Evolutionary conservation across 169 alveolate species (phyloP).

Genomic region (Plasmodium billcollinsi): DNA sequence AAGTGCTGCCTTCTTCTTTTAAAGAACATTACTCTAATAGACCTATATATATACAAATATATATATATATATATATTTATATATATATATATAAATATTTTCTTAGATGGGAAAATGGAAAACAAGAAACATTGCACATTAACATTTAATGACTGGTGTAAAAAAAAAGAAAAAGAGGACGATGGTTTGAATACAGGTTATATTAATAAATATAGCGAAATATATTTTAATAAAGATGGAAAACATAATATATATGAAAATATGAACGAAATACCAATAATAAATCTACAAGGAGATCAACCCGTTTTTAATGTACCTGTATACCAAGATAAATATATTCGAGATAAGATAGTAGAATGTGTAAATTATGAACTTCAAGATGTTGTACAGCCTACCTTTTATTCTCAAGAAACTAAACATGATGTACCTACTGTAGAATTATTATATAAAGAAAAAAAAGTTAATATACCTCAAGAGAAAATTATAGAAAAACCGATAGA

Average conservation of each 20-base stretch:
- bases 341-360: slow-evolving; percentile 88
- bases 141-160: slow-evolving; percentile 54
- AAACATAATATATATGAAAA: slow-evolving; percentile 50
- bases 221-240: slow-evolving; percentile 12
- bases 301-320: slow-evolving; percentile 90
- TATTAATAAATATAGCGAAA: slow-evolving; percentile 4
- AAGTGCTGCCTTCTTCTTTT: too few relatives aligned
- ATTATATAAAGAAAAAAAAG: slow-evolving; percentile 84
- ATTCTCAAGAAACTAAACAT: slow-evolving; percentile 88
- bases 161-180: neutral
- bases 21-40: too few relatives aligned
- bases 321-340: slow-evolving; percentile 87
- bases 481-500: slow-evolving; percentile 85
- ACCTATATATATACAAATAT: neutral
- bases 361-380: slow-evolving; percentile 88
- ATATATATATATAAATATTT: neutral
- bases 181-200: neutral
- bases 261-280: slow-evolving; percentile 80
- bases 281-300: slow-evolving; percentile 88
- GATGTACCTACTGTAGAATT: slow-evolving; percentile 89
- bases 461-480: slow-evolving; percentile 83
- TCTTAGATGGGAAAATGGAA: neutral
- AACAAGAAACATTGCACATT: slow-evolving; percentile 37
- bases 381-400: slow-evolving; percentile 86
- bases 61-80: neutral